Conservation (phyloP, 1,284 basidiomycete genomes). For the Hemileia vastatrix region DNA sequence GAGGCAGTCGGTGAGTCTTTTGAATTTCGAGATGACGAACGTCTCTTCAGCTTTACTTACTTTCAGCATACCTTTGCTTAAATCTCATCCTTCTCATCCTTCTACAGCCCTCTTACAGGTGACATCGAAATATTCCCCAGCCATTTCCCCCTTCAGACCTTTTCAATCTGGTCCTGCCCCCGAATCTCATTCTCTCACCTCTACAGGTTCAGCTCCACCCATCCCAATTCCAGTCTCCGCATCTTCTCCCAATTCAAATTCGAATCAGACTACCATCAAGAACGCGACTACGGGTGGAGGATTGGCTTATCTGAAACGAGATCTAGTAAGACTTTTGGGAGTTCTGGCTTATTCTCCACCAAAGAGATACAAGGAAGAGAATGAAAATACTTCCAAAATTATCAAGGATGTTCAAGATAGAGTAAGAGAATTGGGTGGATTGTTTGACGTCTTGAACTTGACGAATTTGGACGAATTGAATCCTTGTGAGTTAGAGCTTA, state of each 20-base stretch:
- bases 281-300: conserved; percentile 17
- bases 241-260: too few species aligned
- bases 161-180: too few species aligned
- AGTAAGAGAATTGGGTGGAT: conserved; percentile 32
- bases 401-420: conserved; percentile 34
- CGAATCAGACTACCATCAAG: conserved; percentile 4
- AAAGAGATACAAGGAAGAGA: not conserved
- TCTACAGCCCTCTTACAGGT: conserved; percentile 26
- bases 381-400: not conserved
- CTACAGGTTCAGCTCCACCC: too few species aligned
- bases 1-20: not conserved
- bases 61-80: not conserved
- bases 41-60: not conserved
- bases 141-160: too few species aligned
- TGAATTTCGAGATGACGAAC: not conserved
- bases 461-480: conserved; percentile 38
- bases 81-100: conserved; percentile 22
- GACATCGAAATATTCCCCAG: conserved; percentile 28
- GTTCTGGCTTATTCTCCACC: conserved; percentile 26
- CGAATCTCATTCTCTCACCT: too few species aligned
- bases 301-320: conserved; percentile 34
- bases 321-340: conserved; percentile 32
- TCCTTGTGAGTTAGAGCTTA: conserved; percentile 22
- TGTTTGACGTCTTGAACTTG: conserved; percentile 36
- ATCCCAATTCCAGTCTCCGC: too few species aligned